phyloP scores from a whole-genome alignment of 495 filamentous ascomycete species.

The Astrothelium subdiscretum region DNA sequence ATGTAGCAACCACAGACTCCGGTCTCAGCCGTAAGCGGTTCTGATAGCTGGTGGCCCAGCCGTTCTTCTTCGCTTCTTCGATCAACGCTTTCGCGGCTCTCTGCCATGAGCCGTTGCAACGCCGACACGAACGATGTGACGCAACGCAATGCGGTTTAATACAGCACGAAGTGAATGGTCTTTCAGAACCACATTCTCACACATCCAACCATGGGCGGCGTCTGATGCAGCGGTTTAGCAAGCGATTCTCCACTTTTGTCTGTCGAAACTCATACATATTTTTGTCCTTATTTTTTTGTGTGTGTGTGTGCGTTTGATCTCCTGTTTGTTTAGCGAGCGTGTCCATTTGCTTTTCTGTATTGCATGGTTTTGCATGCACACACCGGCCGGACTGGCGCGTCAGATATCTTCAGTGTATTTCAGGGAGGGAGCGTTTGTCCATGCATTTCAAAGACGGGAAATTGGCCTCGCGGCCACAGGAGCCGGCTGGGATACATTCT shows the following conservation, averaged over 20 bases:
- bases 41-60: slow-evolving; percentile 18
- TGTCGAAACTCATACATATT: slow-evolving; percentile 11
- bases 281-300: slow-evolving; percentile 16
- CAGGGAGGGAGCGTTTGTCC: not conserved
- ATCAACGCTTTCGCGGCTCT: slow-evolving; percentile 6
- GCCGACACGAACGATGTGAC: slow-evolving; percentile 28
- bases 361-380: slow-evolving; percentile 24
- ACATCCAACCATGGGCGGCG: slow-evolving; percentile 19
- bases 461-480: slow-evolving; percentile 2
- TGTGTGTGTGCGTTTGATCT: slow-evolving; percentile 14
- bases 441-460: not conserved
- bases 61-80: slow-evolving; percentile 14
- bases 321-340: slow-evolving; percentile 30
- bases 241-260: slow-evolving; percentile 28
- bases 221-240: slow-evolving; percentile 19
- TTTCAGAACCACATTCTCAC: slow-evolving; percentile 7
- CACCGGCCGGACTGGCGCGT: not conserved
- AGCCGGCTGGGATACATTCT: not conserved
- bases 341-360: not conserved
- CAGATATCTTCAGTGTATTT: not conserved
- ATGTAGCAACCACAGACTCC: slow-evolving; percentile 30
- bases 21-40: slow-evolving; percentile 11
- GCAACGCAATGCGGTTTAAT: slow-evolving; percentile 17
- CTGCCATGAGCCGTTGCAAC: slow-evolving; percentile 19
- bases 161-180: slow-evolving; percentile 21